phyloP scores from a whole-genome alignment of 345 rosid genomes.

The Eutrema yunnanense region DNA sequence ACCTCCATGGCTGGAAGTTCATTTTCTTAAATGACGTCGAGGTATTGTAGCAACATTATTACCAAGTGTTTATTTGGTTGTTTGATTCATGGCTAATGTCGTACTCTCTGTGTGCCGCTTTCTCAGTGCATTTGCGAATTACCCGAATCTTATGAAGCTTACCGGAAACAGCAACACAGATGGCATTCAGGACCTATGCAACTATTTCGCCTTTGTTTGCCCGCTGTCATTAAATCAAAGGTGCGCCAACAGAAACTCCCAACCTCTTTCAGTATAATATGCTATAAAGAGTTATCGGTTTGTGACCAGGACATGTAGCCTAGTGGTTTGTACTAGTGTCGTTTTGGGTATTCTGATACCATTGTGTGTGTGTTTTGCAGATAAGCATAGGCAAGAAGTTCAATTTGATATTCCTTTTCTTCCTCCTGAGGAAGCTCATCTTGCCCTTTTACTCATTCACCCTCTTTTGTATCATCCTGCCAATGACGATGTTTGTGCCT shows the following conservation, averaged over 20 bases:
- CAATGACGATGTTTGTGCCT: conserved; percentile 94
- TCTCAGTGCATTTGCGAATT: conserved; percentile 85
- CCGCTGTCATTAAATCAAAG: conserved; percentile 66
- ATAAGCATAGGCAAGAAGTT: conserved; percentile 75
- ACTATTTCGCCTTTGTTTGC: conserved; percentile 84
- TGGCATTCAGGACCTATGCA: conserved; percentile 99
- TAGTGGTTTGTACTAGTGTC: neutral
- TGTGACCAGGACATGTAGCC: neutral
- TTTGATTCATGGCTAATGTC: neutral
- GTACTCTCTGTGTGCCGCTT: neutral
- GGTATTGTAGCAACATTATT: conserved; percentile 38
- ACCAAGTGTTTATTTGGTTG: neutral
- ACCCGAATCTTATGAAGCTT: conserved; percentile 95
- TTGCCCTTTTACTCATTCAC: conserved; percentile 94
- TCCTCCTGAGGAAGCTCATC: conserved; percentile 75
- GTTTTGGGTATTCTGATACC: neutral
- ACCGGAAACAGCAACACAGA: conserved; percentile 88
- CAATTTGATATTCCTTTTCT: conserved; percentile 89
- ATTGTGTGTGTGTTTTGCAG: conserved; percentile 38
- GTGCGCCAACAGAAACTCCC: conserved; percentile 22
- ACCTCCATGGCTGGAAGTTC: conserved; percentile 90
- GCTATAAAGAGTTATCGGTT: too few species aligned
- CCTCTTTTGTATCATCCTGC: conserved; percentile 86
- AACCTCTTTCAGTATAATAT: neutral
- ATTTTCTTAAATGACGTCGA: conserved; percentile 80